Base-by-base conservation (phyloP, 2,329 filamentous ascomycete genomes). In the Cladophialophora bantiana region DNA sequence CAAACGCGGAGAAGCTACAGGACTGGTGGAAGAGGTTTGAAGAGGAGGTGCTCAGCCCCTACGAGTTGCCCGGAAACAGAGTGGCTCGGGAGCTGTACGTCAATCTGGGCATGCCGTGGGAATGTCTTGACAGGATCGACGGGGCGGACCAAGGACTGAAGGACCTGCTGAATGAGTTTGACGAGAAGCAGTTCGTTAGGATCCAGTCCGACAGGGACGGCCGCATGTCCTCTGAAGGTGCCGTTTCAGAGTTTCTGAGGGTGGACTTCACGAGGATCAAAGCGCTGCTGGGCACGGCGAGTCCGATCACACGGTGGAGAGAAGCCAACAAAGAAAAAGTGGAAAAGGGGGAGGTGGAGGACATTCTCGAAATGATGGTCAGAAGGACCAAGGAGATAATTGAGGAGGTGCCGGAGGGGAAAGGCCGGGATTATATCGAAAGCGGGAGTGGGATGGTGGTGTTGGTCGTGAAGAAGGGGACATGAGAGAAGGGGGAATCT, bases 21-120 rank as follows among this genome's bases (percentile, higher is more conserved):
- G 73, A 73, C 0, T 73, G 78, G 0, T 69, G 86, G 0, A 76
- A 79, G 4, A 70, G 77, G 3, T 71, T 84, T 2, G 74, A 81
- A 53, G 70, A 78, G 0, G 68, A 74, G 1, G 54, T 78, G 7
- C 69, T 86, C 0, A 62, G 48, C 1, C 79, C 78, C 0, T 83
- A 80, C 71, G 73, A 77, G 34, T 72, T 73, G n/a, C 74, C 75
- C 0, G 82, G 83, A 0, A 87, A 85, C 68, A 53, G 69, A 4
- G 59, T 85, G 1, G 75, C 75, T 0, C 76, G 77, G 0, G 72
- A 76, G 9, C 68, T 78, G 13, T 88, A 86, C 70, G 62, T 68
- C 0, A 73, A 77, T 12, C 75, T 87, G 2, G 66, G 70, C 4
- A 74, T 88, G 15, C 86, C 86, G 0, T 89, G 85, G 86, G 78